Percentiles rank a stretch among this genome's conserved stretches.
phyloP scores from a whole-genome alignment of 176 grass and related monocot species.

The Aegilops umbellulata region DNA sequence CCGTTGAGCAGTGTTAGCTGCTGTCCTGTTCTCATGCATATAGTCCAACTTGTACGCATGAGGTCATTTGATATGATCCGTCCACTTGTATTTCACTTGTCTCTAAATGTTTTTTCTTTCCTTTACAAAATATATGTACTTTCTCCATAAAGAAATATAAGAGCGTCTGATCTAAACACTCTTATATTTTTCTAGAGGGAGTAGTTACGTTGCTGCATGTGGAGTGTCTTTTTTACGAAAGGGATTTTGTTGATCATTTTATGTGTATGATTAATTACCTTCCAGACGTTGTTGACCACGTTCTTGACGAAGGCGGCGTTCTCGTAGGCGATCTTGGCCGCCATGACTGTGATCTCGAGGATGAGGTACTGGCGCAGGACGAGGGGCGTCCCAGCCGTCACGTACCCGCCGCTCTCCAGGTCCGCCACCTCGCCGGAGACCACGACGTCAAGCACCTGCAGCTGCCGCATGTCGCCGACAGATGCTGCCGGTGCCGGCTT shows the following conservation, averaged over 20 bases:
- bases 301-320: conserved; percentile 56
- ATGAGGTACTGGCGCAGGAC: background rate
- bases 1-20: background rate
- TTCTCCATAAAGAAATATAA: too few relatives aligned
- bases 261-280: conserved; percentile 22
- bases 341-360: conserved; percentile 45
- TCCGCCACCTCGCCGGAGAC: background rate
- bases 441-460: conserved; percentile 2
- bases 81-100: background rate
- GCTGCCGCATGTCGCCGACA: conserved; percentile 1
- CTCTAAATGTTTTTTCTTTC: background rate
- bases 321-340: conserved; percentile 54
- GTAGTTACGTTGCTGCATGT: background rate
- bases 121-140: background rate
- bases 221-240: background rate
- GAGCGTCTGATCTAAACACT: too few relatives aligned
- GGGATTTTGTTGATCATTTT: background rate
- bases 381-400: background rate
- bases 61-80: background rate
- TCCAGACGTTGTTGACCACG: conserved; percentile 64
- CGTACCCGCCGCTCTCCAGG: conserved; percentile 23
- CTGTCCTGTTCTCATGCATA: background rate
- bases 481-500: background rate
- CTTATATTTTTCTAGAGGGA: too few relatives aligned
- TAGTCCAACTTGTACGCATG: background rate